A percentile compares a stretch with the other conserved stretches of the same genome.
These are phyloP conservation scores for Populus hybrid DNA, from an alignment of 441 rosid genomes.

Conservation along the genomic window DNA sequence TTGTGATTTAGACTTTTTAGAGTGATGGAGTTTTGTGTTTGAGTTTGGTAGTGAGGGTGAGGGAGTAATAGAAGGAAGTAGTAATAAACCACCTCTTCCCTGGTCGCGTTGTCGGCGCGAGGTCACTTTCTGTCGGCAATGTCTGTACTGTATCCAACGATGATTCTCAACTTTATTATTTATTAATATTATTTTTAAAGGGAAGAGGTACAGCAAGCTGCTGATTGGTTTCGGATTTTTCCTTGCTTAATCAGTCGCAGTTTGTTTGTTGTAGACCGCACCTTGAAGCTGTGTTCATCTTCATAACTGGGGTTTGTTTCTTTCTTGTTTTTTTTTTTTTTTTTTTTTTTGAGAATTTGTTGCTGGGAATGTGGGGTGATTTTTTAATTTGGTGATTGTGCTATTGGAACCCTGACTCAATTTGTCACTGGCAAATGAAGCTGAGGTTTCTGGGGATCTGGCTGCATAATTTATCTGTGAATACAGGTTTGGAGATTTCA, in stretches of 20 bases:
- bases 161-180: slow-evolving; percentile 36
- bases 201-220: slow-evolving; percentile 29
- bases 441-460: slow-evolving; percentile 48
- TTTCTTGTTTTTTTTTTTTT: neutral
- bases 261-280: slow-evolving; percentile 1
- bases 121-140: slow-evolving; percentile 96
- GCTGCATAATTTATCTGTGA: slow-evolving; percentile 35
- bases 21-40: neutral
- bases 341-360: neutral
- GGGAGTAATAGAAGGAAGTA: neutral
- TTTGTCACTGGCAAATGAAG: slow-evolving; percentile 47
- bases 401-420: slow-evolving; percentile 22
- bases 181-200: slow-evolving; percentile 8
- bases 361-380: slow-evolving; percentile 12
- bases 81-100: slow-evolving; percentile 1
- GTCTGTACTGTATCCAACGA: slow-evolving; percentile 82
- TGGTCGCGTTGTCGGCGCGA: slow-evolving; percentile 63
- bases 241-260: slow-evolving; percentile 14
- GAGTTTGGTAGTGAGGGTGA: slow-evolving; percentile 34
- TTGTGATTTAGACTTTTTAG: slow-evolving; percentile 24
- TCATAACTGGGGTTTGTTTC: slow-evolving; percentile 12
- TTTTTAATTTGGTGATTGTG: slow-evolving; percentile 18
- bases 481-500: slow-evolving; percentile 37
- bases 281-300: slow-evolving; percentile 20
- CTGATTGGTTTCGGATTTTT: slow-evolving; percentile 20